Conservation (phyloP, 176 grass and related monocot species). For the Hsuehochloa calcarea region DNA sequence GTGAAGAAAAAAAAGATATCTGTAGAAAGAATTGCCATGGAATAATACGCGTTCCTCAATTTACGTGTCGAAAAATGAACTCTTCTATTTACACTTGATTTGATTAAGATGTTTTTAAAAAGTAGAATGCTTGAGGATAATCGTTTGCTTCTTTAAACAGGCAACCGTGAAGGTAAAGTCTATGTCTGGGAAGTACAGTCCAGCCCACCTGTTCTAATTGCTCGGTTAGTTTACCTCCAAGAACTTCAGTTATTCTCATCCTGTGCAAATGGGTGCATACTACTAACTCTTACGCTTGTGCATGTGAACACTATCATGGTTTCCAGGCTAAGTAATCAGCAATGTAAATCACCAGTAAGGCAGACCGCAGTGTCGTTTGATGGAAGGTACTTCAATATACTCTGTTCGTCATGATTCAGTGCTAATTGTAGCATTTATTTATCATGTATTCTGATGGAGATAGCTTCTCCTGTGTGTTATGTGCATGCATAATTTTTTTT, state of each 20-base stretch:
- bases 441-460: neutral
- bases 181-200: slow-evolving; percentile 92
- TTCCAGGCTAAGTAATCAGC: slow-evolving; percentile 56
- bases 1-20: neutral
- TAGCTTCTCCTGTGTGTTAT: neutral
- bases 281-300: slow-evolving; percentile 7
- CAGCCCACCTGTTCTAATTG: slow-evolving; percentile 65
- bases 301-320: neutral
- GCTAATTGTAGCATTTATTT: slow-evolving; percentile 1
- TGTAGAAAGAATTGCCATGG: neutral
- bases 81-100: neutral
- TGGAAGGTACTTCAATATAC: slow-evolving; percentile 58
- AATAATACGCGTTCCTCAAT: neutral
- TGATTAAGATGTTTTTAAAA: neutral
- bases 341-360: slow-evolving; percentile 79
- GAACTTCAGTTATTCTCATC: neutral
- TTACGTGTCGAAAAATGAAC: slow-evolving; percentile 4
- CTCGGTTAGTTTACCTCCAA: slow-evolving; percentile 42
- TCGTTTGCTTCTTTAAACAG: slow-evolving; percentile 34
- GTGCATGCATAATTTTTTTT: neutral
- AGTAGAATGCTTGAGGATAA: neutral
- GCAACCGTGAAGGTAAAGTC: slow-evolving; percentile 93
- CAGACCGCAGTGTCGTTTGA: slow-evolving; percentile 81
- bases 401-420: neutral
- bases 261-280: neutral